phyloP scores from a whole-genome alignment of 2,329 filamentous ascomycete species.

The Xylariaceae sp. region DNA sequence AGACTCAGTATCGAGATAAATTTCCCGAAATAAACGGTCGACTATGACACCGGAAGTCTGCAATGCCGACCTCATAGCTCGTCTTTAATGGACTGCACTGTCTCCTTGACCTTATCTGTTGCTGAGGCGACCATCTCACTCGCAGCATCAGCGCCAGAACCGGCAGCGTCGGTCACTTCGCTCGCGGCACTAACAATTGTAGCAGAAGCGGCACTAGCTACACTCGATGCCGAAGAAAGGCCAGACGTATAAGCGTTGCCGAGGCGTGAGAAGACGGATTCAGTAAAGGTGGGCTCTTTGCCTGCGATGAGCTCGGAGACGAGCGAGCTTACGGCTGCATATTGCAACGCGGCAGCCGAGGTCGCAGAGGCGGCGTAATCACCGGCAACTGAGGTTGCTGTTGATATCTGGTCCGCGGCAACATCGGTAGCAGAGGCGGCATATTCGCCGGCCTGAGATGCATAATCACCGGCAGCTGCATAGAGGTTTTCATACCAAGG shows the following conservation, averaged over 20 bases:
- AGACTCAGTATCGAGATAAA: no score
- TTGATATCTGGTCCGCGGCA: conserved; percentile 18
- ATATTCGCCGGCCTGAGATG: conserved; percentile 24
- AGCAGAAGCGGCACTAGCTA: conserved; percentile 34
- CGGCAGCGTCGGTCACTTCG: conserved; percentile 22
- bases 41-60: no score
- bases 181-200: conserved; percentile 25
- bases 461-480: conserved; percentile 40
- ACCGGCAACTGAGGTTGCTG: conserved; percentile 10
- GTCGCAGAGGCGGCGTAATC: conserved; percentile 50
- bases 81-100: conserved; percentile 22
- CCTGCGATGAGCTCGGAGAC: conserved; percentile 73
- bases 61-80: conserved; percentile 14
- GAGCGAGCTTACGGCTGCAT: conserved; percentile 65
- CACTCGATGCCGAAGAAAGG: conserved; percentile 48
- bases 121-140: conserved; percentile 11
- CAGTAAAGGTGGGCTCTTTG: conserved; percentile 76
- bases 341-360: conserved; percentile 58
- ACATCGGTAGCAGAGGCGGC: conserved; percentile 35
- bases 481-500: conserved; percentile 50
- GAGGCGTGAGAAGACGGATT: conserved; percentile 71
- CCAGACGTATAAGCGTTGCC: conserved; percentile 69
- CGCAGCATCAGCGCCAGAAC: conserved; percentile 19
- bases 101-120: conserved; percentile 25
- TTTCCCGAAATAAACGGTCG: no score